These are phyloP conservation scores for Skeletonema costatum DNA, from an alignment of 108 stramenopile species.

Conservation along the genomic window DNA sequence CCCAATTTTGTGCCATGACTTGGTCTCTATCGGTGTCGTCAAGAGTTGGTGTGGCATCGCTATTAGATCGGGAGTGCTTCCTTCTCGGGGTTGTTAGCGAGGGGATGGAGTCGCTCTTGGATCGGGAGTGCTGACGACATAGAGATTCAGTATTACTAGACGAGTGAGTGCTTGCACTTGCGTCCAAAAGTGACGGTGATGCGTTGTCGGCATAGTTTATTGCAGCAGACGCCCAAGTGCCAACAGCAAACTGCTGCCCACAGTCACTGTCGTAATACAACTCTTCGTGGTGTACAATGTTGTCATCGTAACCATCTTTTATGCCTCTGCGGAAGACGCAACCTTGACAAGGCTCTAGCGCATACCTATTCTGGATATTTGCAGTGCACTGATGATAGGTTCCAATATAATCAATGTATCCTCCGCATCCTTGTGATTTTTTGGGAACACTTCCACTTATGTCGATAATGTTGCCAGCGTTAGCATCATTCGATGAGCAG, in stretches of 20 bases:
- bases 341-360: conserved; percentile 32
- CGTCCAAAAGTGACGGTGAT: not conserved
- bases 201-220: not conserved
- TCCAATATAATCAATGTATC: conserved; percentile 43
- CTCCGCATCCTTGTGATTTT: conserved; percentile 20
- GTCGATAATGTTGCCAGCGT: not conserved
- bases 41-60: not conserved
- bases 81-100: not conserved
- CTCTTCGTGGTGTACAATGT: not conserved
- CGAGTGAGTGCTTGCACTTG: not conserved
- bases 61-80: not conserved
- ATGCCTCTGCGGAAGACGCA: conserved; percentile 40
- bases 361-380: not conserved
- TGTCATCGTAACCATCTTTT: not conserved
- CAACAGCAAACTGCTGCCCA: conserved; percentile 19
- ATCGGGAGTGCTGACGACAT: not conserved
- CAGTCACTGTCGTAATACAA: conserved; percentile 51
- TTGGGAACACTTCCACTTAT: not conserved
- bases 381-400: conserved; percentile 20
- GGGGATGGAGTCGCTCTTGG: not conserved
- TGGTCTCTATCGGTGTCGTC: not conserved
- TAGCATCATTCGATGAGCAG: not conserved
- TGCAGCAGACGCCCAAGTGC: not conserved
- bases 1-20: not conserved
- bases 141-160: not conserved